Percentiles rank a stretch among this genome's conserved stretches.
phyloP scores from a whole-genome alignment of 75 land plant genomes.

The Picea glauca region DNA sequence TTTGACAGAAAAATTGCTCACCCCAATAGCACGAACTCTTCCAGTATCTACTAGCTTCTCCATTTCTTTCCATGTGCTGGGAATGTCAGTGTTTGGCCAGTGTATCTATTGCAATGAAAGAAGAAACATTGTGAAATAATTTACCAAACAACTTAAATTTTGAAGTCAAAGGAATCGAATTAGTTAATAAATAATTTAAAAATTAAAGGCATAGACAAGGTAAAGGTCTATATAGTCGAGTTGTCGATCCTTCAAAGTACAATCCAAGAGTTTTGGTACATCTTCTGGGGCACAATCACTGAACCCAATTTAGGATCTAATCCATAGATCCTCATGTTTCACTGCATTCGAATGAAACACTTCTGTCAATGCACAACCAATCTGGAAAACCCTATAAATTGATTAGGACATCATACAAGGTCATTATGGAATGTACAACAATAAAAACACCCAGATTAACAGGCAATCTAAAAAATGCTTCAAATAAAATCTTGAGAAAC shows the following conservation, averaged over 20 bases:
- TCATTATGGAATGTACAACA: background rate
- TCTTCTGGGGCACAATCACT: conserved; percentile 5
- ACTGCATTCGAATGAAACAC: conserved; percentile 17
- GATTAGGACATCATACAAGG: too few species aligned
- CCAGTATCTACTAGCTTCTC: conserved; percentile 26
- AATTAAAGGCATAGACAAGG: conserved; percentile 18
- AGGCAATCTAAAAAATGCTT: background rate
- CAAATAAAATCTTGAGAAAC: background rate
- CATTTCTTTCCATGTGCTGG: conserved; percentile 40
- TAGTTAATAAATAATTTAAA: background rate
- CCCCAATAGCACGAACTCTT: conserved; percentile 29
- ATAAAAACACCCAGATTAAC: background rate
- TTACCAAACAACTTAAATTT: background rate
- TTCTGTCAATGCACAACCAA: conserved; percentile 23
- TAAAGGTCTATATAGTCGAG: conserved; percentile 43
- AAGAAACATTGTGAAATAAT: background rate
- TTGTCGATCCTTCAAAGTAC: conserved; percentile 27
- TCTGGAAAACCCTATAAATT: conserved; percentile 3
- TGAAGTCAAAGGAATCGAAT: background rate
- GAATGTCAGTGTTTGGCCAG: conserved; percentile 14
- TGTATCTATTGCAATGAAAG: conserved; percentile 5
- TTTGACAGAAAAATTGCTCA: conserved; percentile 38
- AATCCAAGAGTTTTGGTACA: conserved; percentile 23
- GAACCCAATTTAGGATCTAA: conserved; percentile 31
- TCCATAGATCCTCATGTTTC: conserved; percentile 20